These are phyloP conservation scores for Fraxinus latifolia DNA, from an alignment of 305 asterid species.

Conservation along the genomic window DNA sequence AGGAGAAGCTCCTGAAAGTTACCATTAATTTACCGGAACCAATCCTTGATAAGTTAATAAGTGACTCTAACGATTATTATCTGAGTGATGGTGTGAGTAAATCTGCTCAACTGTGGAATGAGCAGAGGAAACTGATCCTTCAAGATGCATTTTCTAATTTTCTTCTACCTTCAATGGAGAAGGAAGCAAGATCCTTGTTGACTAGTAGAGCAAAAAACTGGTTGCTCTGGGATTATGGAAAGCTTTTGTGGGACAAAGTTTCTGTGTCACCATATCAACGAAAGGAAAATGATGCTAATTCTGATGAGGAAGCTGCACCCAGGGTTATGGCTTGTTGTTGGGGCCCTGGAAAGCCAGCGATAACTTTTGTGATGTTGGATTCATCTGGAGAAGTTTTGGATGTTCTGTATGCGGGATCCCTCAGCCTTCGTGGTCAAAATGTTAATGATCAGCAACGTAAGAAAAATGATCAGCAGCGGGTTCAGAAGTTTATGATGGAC, in stretches of 20 bases:
- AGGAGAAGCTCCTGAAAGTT: slow-evolving; percentile 87
- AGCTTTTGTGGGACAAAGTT: slow-evolving; percentile 78
- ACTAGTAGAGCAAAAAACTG: slow-evolving; percentile 73
- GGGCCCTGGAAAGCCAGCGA: slow-evolving; percentile 98
- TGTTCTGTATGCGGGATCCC: slow-evolving; percentile 77
- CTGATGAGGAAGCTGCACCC: slow-evolving; percentile 88
- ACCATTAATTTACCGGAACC: slow-evolving; percentile 71
- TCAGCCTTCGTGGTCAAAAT: slow-evolving; percentile 85
- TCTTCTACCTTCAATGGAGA: slow-evolving; percentile 90
- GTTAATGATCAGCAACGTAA: slow-evolving; percentile 84
- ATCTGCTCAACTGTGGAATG: slow-evolving; percentile 96
- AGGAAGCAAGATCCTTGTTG: slow-evolving; percentile 79
- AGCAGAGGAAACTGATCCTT: slow-evolving; percentile 84
- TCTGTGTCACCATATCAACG: slow-evolving; percentile 86
- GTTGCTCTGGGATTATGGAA: slow-evolving; percentile 79
- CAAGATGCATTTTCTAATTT: slow-evolving; percentile 70
- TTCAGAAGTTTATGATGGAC: slow-evolving; percentile 94
- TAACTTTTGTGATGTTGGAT: slow-evolving; percentile 96
- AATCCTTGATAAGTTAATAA: slow-evolving; percentile 65
- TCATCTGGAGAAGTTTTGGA: slow-evolving; percentile 93
- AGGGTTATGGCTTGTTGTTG: slow-evolving; percentile 99
- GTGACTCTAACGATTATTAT: slow-evolving; percentile 75
- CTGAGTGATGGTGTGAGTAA: slow-evolving; percentile 94
- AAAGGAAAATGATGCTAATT: slow-evolving; percentile 63
- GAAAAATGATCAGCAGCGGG: slow-evolving; percentile 93